Percentiles rank a stretch among this genome's conserved stretches.
Conservation (phyloP, 208 protist genomes). For the Acanthamoeba polyphaga region DNA sequence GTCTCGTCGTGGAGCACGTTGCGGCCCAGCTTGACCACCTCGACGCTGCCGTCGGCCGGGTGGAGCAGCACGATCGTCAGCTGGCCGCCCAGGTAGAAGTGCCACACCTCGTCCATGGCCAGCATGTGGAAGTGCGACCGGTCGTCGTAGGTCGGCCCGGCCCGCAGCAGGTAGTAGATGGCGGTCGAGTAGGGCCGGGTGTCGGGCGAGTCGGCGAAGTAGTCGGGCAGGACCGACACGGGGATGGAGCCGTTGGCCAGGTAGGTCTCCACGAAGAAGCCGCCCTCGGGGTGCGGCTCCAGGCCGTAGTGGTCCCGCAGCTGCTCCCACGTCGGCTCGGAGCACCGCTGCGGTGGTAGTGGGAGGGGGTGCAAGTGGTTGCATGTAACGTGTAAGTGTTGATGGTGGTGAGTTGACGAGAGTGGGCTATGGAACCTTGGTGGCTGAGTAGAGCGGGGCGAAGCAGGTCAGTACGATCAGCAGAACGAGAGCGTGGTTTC, state of each 20-base stretch:
- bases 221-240: slow-evolving; percentile 38
- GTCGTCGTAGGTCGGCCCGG: neutral
- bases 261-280: slow-evolving; percentile 62
- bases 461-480: neutral
- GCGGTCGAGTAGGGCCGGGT: slow-evolving; percentile 63
- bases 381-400: neutral
- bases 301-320: slow-evolving; percentile 2
- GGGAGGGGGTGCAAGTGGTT: neutral
- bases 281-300: slow-evolving; percentile 49
- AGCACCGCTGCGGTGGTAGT: neutral
- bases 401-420: neutral
- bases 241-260: slow-evolving; percentile 8
- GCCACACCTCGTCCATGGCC: slow-evolving; percentile 57
- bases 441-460: too few relatives aligned
- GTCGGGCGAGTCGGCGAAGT: neutral
- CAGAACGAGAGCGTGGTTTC: neutral
- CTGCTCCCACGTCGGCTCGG: slow-evolving; percentile 58
- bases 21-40: slow-evolving; percentile 21
- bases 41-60: slow-evolving; percentile 36
- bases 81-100: slow-evolving; percentile 58
- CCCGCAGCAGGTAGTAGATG: slow-evolving; percentile 61
- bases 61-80: slow-evolving; percentile 60
- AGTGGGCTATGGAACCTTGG: neutral
- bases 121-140: slow-evolving; percentile 67
- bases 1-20: slow-evolving; percentile 49